Evolutionary conservation across 31 red algal genomes (phyloP), one percentile per base, ranked within the genome.

Genomic region (Bonnemaisonia californica): DNA sequence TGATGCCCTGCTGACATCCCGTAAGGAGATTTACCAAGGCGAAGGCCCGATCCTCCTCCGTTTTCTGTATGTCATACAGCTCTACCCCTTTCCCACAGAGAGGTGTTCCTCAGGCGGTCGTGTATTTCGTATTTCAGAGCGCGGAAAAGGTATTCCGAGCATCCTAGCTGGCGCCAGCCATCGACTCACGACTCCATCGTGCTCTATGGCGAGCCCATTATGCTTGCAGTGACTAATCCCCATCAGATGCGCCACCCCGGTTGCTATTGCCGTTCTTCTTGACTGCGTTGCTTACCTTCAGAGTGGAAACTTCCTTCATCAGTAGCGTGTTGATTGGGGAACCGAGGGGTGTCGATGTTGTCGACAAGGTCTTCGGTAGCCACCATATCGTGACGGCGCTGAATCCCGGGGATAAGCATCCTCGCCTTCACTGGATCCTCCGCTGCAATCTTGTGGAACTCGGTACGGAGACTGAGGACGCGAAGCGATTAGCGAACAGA

Each of bases 121-220:
- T 33, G 27, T 23, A 79, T 79, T 0, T 57, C 54, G 36, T 34
- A 63, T 42, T 47, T 0, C 21, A 76, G 0, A 21, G 37, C 71
- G 5, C 37, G 71, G 56, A 21, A 28, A 56, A 55, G 0, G 45
- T 76, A 57, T 0, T 76, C 41, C 41, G 40, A 76, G 37, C 41
- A 76, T n/a, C 71, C 71, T 0, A 47, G 22, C n/a, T 76, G 71
- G 22, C 71, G 40, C 71, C 71, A 57, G 11, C 71, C 36, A 9
- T 70, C 29, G 0, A 70, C 65, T 26, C 65, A 0, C 0, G 32
- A 39, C 7, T 41, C 29, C 26, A 0, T 70, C 22, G 30, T 33
- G 0, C 23, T 11, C 1, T 33, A 19, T 9, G 38, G 23, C 4
- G 9, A 33, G 18, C 1, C 29, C 36, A 26, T 33, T 33, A 41